These are phyloP conservation scores for Microthyrium microscopicum DNA, from an alignment of 2,329 filamentous ascomycete species.

Conservation along the genomic window DNA sequence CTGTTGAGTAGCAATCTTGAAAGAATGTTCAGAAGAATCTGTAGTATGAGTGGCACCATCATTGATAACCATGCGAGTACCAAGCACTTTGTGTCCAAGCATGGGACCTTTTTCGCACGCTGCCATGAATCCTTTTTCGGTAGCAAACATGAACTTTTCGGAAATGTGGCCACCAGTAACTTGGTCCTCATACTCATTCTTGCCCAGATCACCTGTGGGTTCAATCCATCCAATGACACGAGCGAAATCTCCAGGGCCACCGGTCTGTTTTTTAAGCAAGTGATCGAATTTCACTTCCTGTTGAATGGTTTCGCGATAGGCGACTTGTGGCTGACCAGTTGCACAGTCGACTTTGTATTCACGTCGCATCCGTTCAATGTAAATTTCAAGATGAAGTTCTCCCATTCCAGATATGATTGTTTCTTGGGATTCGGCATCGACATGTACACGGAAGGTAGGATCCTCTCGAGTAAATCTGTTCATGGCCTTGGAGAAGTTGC, in stretches of 20 bases:
- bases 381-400: constrained; percentile 90
- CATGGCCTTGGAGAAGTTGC: constrained; percentile 97
- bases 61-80: constrained; percentile 78
- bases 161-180: constrained; percentile 81
- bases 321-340: constrained; percentile 92
- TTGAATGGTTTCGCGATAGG: constrained; percentile 88
- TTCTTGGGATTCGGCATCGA: constrained; percentile 83
- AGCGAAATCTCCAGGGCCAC: constrained; percentile 89
- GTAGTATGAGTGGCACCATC: constrained; percentile 96
- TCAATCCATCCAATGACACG: constrained; percentile 86
- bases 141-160: constrained; percentile 90
- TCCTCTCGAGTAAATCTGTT: constrained; percentile 97
- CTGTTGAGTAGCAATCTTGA: constrained; percentile 87
- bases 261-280: constrained; percentile 85
- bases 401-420: constrained; percentile 99
- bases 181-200: constrained; percentile 74
- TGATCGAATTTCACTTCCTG: constrained; percentile 73
- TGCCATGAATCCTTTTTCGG: constrained; percentile 81
- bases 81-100: constrained; percentile 83
- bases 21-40: constrained; percentile 91
- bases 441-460: constrained; percentile 88
- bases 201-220: constrained; percentile 54
- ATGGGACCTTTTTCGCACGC: constrained; percentile 76
- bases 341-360: constrained; percentile 94
- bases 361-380: constrained; percentile 88